phyloP scores from a whole-genome alignment of 2,329 filamentous ascomycete species.

The Chaetomium olivaceum region DNA sequence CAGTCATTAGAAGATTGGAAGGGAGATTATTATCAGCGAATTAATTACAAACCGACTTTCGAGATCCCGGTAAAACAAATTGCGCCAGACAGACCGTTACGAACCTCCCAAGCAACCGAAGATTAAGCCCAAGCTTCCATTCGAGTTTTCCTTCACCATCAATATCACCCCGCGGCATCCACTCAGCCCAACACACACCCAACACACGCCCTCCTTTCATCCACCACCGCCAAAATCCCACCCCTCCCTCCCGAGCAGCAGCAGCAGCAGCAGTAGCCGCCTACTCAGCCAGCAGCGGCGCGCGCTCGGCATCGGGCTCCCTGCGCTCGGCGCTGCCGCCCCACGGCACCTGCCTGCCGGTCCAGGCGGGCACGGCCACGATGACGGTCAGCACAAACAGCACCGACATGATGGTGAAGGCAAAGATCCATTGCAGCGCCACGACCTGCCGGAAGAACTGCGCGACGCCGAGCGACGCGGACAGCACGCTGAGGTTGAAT shows the following conservation, averaged over 20 bases:
- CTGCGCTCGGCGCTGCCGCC: slow-evolving; percentile 39
- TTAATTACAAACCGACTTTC: not conserved
- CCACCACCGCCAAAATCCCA: too few relatives aligned
- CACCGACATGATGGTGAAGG: slow-evolving; percentile 76
- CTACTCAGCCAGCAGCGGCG: slow-evolving; percentile 58
- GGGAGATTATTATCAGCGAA: not conserved
- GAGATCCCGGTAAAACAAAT: not conserved
- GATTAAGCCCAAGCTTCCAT: not conserved
- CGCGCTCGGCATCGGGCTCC: slow-evolving; percentile 56
- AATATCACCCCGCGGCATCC: not conserved
- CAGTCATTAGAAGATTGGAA: not conserved
- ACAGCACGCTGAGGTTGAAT: slow-evolving; percentile 72
- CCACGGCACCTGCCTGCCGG: slow-evolving; percentile 59
- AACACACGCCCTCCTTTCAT: not conserved
- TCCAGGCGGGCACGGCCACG: slow-evolving; percentile 64
- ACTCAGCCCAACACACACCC: not conserved
- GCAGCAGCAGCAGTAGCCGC: not conserved
- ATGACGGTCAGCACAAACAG: slow-evolving; percentile 69
- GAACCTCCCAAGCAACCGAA: not conserved
- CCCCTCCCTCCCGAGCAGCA: not conserved
- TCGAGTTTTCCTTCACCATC: not conserved
- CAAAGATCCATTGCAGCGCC: slow-evolving; percentile 90
- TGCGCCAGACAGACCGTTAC: not conserved
- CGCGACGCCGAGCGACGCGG: slow-evolving; percentile 72
- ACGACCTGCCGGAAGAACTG: slow-evolving; percentile 74